These are phyloP conservation scores for Cryptococcus hybrid DNA, from an alignment of 1,284 basidiomycete species.

Conservation along the genomic window DNA sequence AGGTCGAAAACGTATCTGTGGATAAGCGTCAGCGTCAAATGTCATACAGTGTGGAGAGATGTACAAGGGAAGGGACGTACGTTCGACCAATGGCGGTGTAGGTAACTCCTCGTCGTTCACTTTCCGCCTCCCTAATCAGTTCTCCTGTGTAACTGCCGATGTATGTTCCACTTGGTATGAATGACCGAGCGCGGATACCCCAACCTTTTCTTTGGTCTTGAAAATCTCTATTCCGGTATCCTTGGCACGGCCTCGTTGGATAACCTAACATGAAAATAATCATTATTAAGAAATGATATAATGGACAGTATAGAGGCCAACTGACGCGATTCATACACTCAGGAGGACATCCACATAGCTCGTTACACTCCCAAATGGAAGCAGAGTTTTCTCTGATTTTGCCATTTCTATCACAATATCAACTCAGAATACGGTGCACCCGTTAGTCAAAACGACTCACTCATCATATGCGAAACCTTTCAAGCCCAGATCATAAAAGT, in stretches of 20 bases:
- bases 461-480: constrained; percentile 63
- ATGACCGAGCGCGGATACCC: constrained; percentile 68
- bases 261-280: constrained; percentile 58
- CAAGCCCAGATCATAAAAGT: constrained; percentile 40
- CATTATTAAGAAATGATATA: neutral
- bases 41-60: neutral
- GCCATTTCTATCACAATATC: constrained; percentile 48
- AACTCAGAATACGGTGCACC: neutral
- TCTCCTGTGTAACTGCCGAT: constrained; percentile 85
- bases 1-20: constrained; percentile 73
- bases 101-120: constrained; percentile 62
- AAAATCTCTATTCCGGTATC: constrained; percentile 67
- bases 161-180: constrained; percentile 67
- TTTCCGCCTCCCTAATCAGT: constrained; percentile 65
- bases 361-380: constrained; percentile 85
- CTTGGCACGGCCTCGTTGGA: constrained; percentile 71
- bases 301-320: neutral
- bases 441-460: constrained; percentile 7
- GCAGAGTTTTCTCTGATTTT: constrained; percentile 56
- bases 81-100: constrained; percentile 77
- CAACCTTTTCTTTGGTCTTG: constrained; percentile 61
- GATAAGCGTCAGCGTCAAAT: neutral
- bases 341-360: constrained; percentile 72
- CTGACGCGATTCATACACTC: constrained; percentile 65
- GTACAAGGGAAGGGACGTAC: constrained; percentile 16